Percentiles rank a stretch among this genome's conserved stretches.
Evolutionary conservation across 2,329 filamentous ascomycete genomes (phyloP).

Genomic region (Epichloe festucae): DNA sequence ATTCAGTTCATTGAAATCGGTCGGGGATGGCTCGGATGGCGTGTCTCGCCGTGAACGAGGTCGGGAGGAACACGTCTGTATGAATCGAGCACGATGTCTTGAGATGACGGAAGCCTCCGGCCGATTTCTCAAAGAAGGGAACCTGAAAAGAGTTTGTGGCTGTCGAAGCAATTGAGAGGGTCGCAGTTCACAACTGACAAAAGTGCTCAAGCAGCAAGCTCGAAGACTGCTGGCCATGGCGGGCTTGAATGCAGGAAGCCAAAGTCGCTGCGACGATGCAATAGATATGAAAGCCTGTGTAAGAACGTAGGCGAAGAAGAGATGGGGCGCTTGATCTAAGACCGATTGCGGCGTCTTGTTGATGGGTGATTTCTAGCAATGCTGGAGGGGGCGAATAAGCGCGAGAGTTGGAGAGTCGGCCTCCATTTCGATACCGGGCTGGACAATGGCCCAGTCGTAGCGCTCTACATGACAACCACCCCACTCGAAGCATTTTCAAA

Average conservation of each 20-base stretch:
- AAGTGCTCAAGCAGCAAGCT: constrained; percentile 1
- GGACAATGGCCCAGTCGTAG: background rate
- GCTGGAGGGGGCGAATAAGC: background rate
- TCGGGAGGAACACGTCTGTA: constrained; percentile 8
- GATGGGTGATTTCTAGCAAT: background rate
- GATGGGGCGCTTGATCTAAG: background rate
- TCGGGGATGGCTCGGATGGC: constrained; percentile 24
- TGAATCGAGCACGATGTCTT: background rate
- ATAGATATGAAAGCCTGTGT: background rate
- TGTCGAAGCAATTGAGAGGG: background rate
- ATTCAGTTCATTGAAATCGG: constrained; percentile 63
- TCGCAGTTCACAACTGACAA: background rate
- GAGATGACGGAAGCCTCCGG: background rate
- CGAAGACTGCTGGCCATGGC: constrained; percentile 1
- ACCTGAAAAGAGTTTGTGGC: background rate
- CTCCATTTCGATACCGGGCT: background rate
- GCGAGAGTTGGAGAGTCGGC: background rate
- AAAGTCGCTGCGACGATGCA: background rate
- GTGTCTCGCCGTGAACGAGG: constrained; percentile 9
- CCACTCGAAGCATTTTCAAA: background rate
- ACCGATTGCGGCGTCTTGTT: background rate
- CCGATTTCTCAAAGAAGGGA: background rate
- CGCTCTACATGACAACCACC: background rate
- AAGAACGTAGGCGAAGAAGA: background rate
- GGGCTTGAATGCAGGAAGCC: background rate